phyloP scores from a whole-genome alignment of 2,329 filamentous ascomycete genomes.

The Aspergillus fumigatus region DNA sequence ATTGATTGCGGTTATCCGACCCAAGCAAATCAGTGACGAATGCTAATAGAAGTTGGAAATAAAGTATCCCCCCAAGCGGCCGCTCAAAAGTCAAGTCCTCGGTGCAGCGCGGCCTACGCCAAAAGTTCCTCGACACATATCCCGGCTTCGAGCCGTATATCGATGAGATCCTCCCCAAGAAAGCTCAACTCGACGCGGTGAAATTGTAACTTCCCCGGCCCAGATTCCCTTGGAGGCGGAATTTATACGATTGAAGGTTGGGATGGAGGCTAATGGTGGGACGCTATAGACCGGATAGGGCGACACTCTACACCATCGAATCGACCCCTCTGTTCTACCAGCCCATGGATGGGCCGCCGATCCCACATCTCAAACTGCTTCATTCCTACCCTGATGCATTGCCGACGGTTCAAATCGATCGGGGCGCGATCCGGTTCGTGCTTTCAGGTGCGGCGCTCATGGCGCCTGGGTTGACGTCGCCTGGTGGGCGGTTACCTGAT shows the following conservation, averaged over 20 bases:
- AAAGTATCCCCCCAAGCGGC: conserved; percentile 67
- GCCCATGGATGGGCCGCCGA: conserved; percentile 68
- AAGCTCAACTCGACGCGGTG: conserved; percentile 80
- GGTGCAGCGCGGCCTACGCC: conserved; percentile 79
- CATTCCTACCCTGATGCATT: conserved; percentile 86
- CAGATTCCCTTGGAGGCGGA: too few relatives aligned
- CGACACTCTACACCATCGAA: conserved; percentile 81
- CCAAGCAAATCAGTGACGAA: conserved; percentile 10
- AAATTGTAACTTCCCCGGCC: conserved; percentile 58
- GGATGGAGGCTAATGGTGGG: background rate
- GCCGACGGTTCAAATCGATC: conserved; percentile 81
- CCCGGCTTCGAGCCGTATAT: conserved; percentile 82
- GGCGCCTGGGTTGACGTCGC: conserved; percentile 85
- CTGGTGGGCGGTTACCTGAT: conserved; percentile 73
- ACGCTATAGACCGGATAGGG: conserved; percentile 65
- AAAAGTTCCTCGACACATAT: conserved; percentile 77
- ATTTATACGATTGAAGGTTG: too few relatives aligned
- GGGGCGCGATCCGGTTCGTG: conserved; percentile 95
- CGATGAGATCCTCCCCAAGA: conserved; percentile 93
- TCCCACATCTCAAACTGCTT: conserved; percentile 84
- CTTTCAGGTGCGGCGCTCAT: conserved; percentile 90
- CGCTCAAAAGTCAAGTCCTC: conserved; percentile 98
- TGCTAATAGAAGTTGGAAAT: conserved; percentile 10
- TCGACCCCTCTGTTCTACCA: conserved; percentile 84
- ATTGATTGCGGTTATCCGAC: background rate